A percentile compares a stretch with the other conserved stretches of the same genome.
phyloP scores from a whole-genome alignment of 2,329 filamentous ascomycete genomes.

The Aspergillus sp. region DNA sequence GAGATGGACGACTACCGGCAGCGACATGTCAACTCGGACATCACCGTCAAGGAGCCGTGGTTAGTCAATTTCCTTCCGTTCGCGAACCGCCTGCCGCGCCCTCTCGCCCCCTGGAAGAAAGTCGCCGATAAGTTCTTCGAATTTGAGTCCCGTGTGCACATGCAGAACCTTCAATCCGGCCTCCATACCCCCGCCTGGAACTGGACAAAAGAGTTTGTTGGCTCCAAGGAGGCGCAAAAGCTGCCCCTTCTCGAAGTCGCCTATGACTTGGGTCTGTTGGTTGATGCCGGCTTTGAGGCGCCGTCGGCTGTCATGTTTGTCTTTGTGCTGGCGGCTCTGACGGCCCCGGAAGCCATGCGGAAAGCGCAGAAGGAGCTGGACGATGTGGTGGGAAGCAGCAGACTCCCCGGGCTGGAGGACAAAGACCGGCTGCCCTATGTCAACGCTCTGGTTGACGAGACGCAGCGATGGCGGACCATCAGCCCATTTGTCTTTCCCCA shows the following conservation, averaged over 20 bases:
- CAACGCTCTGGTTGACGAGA: conserved; percentile 26
- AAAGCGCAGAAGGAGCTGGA: conserved; percentile 9
- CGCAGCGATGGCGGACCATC: conserved; percentile 27
- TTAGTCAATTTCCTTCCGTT: neutral
- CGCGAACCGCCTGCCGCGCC: neutral
- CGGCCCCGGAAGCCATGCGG: neutral
- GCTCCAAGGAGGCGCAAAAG: neutral
- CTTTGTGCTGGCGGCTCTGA: neutral
- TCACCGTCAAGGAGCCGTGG: neutral
- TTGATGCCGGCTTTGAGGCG: neutral
- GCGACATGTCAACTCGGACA: neutral
- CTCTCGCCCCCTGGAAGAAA: neutral
- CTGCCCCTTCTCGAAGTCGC: neutral
- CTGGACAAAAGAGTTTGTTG: neutral
- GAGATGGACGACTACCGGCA: neutral
- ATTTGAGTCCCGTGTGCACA: neutral
- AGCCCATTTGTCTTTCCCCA: conserved; percentile 22
- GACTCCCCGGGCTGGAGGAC: conserved; percentile 29
- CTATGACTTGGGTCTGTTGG: neutral
- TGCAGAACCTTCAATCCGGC: neutral
- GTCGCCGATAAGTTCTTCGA: neutral
- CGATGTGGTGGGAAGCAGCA: conserved; percentile 22
- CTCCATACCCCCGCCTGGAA: neutral
- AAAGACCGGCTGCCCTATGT: conserved; percentile 25
- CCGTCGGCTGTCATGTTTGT: neutral